phyloP scores from a whole-genome alignment of 2,329 filamentous ascomycete species.

The Conoideocrella luteorostrata region DNA sequence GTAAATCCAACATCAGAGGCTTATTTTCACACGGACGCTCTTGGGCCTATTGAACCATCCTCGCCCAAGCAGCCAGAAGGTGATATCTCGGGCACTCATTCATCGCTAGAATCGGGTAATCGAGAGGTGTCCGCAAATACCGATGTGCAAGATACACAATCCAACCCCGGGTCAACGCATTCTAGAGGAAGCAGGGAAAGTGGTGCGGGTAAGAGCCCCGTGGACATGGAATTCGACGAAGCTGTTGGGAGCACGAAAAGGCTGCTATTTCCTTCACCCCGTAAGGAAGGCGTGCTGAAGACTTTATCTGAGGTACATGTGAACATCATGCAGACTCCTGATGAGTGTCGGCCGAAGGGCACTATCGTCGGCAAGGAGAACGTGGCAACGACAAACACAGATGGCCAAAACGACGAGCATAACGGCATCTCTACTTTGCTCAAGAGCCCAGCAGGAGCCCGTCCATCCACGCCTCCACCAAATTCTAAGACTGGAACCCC shows the following conservation, averaged over 20 bases:
- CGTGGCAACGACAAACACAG: conserved; percentile 18
- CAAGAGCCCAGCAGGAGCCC: conserved; percentile 42
- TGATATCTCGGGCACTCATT: conserved; percentile 13
- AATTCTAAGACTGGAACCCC: conserved; percentile 31
- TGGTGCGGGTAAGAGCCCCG: conserved; percentile 52
- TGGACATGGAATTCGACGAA: conserved; percentile 43
- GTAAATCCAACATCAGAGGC: conserved; percentile 47
- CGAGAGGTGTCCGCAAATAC: conserved; percentile 1
- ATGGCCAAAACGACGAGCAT: conserved; percentile 27
- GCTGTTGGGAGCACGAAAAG: conserved; percentile 54
- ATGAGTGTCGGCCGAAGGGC: conserved; percentile 26
- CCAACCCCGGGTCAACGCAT: conserved; percentile 39
- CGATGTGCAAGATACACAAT: conserved; percentile 14
- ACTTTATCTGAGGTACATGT: conserved; percentile 52
- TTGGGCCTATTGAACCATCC: conserved; percentile 38
- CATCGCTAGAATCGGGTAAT: neutral
- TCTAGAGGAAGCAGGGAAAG: conserved; percentile 48
- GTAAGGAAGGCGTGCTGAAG: conserved; percentile 57
- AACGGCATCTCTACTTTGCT: conserved; percentile 61
- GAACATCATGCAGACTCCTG: conserved; percentile 42
- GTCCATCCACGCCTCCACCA: conserved; percentile 48
- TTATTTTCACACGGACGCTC: conserved; percentile 46
- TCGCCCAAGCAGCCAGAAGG: conserved; percentile 22
- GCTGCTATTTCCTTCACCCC: conserved; percentile 70
- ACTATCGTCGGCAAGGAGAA: conserved; percentile 37